Conservation (phyloP, 768 basidiomycete species). For the Rhizopogon sp. region DNA sequence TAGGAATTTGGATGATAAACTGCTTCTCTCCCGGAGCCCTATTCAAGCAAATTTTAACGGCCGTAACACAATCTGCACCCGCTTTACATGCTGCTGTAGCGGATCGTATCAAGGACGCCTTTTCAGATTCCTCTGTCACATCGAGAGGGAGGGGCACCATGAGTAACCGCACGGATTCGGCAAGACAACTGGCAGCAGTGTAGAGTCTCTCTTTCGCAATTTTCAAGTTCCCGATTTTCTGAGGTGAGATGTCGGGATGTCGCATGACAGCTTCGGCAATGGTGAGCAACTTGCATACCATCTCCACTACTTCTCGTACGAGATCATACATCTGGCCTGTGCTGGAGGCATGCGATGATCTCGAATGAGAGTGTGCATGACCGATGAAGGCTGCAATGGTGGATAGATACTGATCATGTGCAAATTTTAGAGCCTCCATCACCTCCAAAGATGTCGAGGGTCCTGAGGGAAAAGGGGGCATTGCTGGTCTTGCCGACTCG, state of each 20-base stretch:
- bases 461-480: conserved; percentile 63
- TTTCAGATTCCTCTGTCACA: conserved; percentile 78
- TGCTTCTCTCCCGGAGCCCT: conserved; percentile 56
- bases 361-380: conserved; percentile 90
- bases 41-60: conserved; percentile 78
- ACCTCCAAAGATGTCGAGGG: conserved; percentile 65
- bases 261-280: conserved; percentile 86
- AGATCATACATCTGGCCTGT: conserved; percentile 94
- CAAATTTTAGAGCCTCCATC: conserved; percentile 70
- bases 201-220: conserved; percentile 79
- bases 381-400: conserved; percentile 98
- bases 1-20: conserved; percentile 62
- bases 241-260: conserved; percentile 62
- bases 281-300: conserved; percentile 85
- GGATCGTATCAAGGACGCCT: conserved; percentile 68
- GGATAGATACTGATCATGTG: conserved; percentile 88
- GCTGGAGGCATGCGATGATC: conserved; percentile 85
- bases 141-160: conserved; percentile 43
- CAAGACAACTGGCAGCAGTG: conserved; percentile 78
- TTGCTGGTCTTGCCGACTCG: conserved; percentile 43
- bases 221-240: conserved; percentile 61
- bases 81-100: conserved; percentile 86
- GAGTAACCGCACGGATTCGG: conserved; percentile 80
- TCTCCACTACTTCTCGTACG: conserved; percentile 91
- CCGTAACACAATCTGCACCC: conserved; percentile 82